Evolutionary conservation across 2,329 filamentous ascomycete species (phyloP), one percentile per base, ranked within the genome.

Genomic region (Nigrospora oryzae): DNA sequence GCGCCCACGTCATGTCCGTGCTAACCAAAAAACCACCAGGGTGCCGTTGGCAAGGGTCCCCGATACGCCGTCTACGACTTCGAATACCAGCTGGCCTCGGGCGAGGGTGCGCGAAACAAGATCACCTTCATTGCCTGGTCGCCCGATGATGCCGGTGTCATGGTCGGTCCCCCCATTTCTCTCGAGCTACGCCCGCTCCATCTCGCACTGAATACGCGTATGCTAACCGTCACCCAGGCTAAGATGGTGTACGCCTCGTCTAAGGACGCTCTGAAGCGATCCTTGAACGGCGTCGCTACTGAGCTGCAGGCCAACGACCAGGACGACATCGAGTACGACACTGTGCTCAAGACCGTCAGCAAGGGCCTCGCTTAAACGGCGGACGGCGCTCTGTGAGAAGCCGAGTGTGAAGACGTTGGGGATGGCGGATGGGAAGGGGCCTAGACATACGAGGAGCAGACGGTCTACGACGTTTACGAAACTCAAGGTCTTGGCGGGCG

Each of bases 191-290:
- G 16, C 30, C 28, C 14, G 34, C 16, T 16, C 38, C 34, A 1
- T 14, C 32, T 14, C 30, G 13, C 14, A 19, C 37, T 35, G 40
- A 30, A 31, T 7, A 38, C 39, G 48, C 40, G 50, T 30, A 53
- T 46, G 42, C 48, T 54, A 47, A 57, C 53, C 39, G 16, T 30
- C 15, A n/a, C 32, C 38, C 55, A 89, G 86, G 77, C 84, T 68
- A 89, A 89, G 77, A 93, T 93, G 87, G 77, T 89, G 67, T 93
- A 91, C 75, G 85, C 86, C 58, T 86, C 87, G 43, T 93, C 87
- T 68, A 93, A 91, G 74, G 85, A 90, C 59, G 84, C 85, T 48
- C 77, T 93, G 56, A 91, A 89, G 79, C 83, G 83, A 66, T 68
- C 84, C 42, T 78, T 93, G 52, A 86, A 79, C 62, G 86, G 86